Evolutionary conservation across 2,329 filamentous ascomycete species (phyloP).

Genomic region (Incumbomyces lentus): DNA sequence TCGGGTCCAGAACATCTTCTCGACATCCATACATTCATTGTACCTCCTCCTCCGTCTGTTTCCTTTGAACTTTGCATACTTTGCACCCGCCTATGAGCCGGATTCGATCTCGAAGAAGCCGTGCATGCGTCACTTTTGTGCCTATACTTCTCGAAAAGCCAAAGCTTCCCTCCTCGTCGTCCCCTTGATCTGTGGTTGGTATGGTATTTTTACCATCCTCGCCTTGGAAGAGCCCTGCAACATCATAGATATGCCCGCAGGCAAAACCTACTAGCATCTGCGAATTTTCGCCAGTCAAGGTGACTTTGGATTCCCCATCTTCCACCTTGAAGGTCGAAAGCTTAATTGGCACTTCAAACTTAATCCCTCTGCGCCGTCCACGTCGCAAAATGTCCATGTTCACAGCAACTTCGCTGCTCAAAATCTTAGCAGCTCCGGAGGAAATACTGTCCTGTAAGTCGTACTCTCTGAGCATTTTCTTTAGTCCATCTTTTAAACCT

Average conservation of each 20-base stretch:
- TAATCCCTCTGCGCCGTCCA: conserved; percentile 75
- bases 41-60: conserved; percentile 14
- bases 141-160: conserved; percentile 52
- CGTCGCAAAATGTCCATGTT: conserved; percentile 71
- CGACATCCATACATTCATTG: not conserved
- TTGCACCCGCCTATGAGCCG: conserved; percentile 32
- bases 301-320: conserved; percentile 4
- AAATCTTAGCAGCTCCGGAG: conserved; percentile 73
- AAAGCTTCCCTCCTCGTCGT: conserved; percentile 17
- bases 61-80: conserved; percentile 9
- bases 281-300: conserved; percentile 31
- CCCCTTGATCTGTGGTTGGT: conserved; percentile 6
- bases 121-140: conserved; percentile 77
- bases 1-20: too few species aligned
- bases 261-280: conserved; percentile 55
- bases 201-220: conserved; percentile 13
- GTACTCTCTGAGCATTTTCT: conserved; percentile 87
- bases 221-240: conserved; percentile 45
- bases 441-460: conserved; percentile 92
- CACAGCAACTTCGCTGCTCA: conserved; percentile 74
- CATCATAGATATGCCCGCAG: conserved; percentile 59
- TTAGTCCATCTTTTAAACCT: conserved; percentile 76
- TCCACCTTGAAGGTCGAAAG: not conserved
- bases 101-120: conserved; percentile 62
- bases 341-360: conserved; percentile 61